Base-by-base conservation (phyloP, 1,284 basidiomycete genomes). In the Tilletia indica region DNA sequence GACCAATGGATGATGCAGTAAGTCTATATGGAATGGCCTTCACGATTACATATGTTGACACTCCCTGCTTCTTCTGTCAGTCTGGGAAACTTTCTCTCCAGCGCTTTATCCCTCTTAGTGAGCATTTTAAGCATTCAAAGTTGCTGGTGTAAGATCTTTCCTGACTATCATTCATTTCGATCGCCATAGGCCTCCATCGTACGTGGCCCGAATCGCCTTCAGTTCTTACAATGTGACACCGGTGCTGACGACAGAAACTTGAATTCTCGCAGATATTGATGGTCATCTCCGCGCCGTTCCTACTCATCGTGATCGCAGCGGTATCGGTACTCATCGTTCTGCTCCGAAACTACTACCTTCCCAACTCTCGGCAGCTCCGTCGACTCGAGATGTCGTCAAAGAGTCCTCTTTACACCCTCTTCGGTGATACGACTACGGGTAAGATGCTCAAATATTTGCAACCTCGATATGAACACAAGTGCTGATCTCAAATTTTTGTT, bases 351-450 rank as follows among this genome's bases (percentile, higher is more conserved):
- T 70, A 80, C 3, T 80, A 80, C 68, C 72, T 76, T 6, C 79
- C 79, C 25, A 71, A 72, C 42, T 77, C 74, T 54, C 70, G 78
- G 19, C 77, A 79, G 69, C 70, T 80, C 2, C 71, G 79, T 1
- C 70, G 79, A 9, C 67, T 80, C 8, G 79, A 80, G 54, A 77
- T 78, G 73, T 74, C 76, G 0, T 67, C 72, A 34, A 78, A 78
- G 67, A 73, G 71, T 11, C 79, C 78, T 21, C 71, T 80, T n/a
- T 78, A 78, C 68, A 71, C 73, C 14, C 71, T 74, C 19, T 76
- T 79, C 49, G 72, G 72, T 8, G 78, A 80, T 25, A 6, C 56
- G 21, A 58, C 56, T 6, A 34, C 56, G 34, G 56, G 56, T 58
- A 5, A 58, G 56, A 2, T 54, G 47, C 47, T 49, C 12, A 49